Base-by-base conservation (phyloP, 202 grass and related monocot genomes). In the Schoenoplectus tabernaemontani region DNA sequence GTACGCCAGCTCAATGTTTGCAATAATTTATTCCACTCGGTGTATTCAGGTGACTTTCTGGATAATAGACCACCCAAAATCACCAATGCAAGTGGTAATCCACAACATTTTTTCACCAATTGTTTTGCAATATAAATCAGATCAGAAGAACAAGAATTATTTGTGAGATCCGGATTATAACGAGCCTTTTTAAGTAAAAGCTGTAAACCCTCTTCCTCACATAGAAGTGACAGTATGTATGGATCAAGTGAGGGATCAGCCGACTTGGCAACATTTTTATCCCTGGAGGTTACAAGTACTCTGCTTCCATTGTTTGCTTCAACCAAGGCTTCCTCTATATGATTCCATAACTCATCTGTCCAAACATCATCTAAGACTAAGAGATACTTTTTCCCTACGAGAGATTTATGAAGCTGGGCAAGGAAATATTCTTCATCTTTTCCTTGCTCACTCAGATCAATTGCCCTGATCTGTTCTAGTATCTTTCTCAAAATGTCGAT, bases 301-400 rank as follows among this genome's bases (percentile, higher is more conserved):
- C 81, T 61, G 73, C 87, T 84, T 3, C 76, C 28, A 3, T 2
- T 57, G 0, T 0, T 20, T 0, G 17, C 2, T 3, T 81, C 46
- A 1, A 9, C 6, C 1, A 89, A n/a, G 4, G 51, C 77, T 2
- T 0, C 23, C 0, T 10, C 46, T 12, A 86, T 54, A 0, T 57
- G 2, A 1, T 5, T 26, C 87, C 80, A 86, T 0, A 72, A 51
- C 2, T 33, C 6, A 0, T 46, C 39, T 3, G 84, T 8, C 83
- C 75, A 86, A 1, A 86, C 44, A 13, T 89, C 87, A 32, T 86
- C 84, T 11, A 89, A 70, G 51, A 86, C 53, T 0, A 84, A 2
- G 0, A 89, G 53, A 30, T 78, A 84, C 68, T 46, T 89, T 5
- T 54, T 78, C 0, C 4, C 1, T 0, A 0, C 0, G 1, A 86